Base-by-base conservation (phyloP, 257 asterid species). In the Salvia hispanica region DNA sequence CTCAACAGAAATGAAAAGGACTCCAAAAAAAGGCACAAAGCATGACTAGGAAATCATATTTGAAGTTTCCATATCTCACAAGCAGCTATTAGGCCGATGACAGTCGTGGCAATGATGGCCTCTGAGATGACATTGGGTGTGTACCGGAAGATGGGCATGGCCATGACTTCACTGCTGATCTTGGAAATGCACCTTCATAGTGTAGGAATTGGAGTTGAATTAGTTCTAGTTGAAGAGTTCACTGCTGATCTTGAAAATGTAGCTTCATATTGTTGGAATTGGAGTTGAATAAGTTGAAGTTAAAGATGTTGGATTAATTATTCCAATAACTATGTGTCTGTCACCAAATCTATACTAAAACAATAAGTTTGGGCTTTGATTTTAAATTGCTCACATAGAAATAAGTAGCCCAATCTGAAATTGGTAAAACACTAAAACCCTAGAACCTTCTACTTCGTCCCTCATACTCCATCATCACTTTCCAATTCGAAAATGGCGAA, bases 101-200 rank as follows among this genome's bases (percentile, higher is more conserved):
- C 98, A 15, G 96, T 95, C 0, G 96, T 87, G 48, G 89, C 86
- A 34, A 92, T 89, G 72, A 92, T 92, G 4, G 96, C 92, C 2
- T 95, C 98, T 44, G 89, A 64, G 4, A 91, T 82, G 18, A 92
- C 92, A 43, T 87, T 89, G 16, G 98, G 96, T 3, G 98, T 89
- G 86, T 89, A 89, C 71, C 79, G 86, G 76, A 89, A 92, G 62
- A 92, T 87, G 2, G 96, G 98, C 98, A 89, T 92, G 33, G 87
- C 87, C 98, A 92, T 92, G 0, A 92, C 89, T 0, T 92, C 83
- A 92, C 98, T 0, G 98, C 98, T n/a, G 98, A 92, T 42, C 98
- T 80, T 8, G 98, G 88, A 67, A 91, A 88, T 42, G 98, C 80
- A 64, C 96, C 21, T 18, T 18, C 21, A 18, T 18, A 18, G 0